Evolutionary conservation across 2,329 filamentous ascomycete genomes (phyloP).

Genomic region (Penicillium carneum): DNA sequence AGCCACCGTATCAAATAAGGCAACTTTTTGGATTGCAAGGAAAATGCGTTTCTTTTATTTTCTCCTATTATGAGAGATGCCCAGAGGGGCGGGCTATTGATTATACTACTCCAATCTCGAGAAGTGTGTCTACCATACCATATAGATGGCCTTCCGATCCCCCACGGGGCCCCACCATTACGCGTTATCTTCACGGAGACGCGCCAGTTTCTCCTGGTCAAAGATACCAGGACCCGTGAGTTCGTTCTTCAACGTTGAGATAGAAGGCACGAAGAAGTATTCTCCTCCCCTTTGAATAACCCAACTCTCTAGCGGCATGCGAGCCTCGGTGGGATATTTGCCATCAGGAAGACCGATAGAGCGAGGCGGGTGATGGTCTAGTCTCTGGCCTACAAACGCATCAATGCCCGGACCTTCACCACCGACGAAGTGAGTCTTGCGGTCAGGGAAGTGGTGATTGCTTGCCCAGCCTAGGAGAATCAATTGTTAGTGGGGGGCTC

Average conservation of each 20-base stretch:
- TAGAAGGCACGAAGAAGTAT: constrained; percentile 58
- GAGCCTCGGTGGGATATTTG: constrained; percentile 24
- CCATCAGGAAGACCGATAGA: constrained; percentile 31
- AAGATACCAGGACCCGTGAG: constrained; percentile 14
- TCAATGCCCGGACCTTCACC: constrained; percentile 31
- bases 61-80: background rate
- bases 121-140: background rate
- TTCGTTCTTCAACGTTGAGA: constrained; percentile 34
- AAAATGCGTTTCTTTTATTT: background rate
- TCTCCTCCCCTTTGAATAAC: constrained; percentile 55
- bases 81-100: background rate
- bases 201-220: background rate
- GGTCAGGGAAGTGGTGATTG: constrained; percentile 29
- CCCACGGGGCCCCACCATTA: background rate
- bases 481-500: background rate
- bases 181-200: constrained; percentile 6
- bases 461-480: constrained; percentile 34
- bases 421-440: constrained; percentile 21
- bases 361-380: constrained; percentile 24
- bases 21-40: background rate
- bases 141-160: background rate
- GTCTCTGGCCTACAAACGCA: constrained; percentile 32
- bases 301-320: constrained; percentile 43
- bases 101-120: background rate
- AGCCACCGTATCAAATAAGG: background rate